phyloP scores from a whole-genome alignment of 1,139 yeast species.

The Candida tunisiensis region DNA sequence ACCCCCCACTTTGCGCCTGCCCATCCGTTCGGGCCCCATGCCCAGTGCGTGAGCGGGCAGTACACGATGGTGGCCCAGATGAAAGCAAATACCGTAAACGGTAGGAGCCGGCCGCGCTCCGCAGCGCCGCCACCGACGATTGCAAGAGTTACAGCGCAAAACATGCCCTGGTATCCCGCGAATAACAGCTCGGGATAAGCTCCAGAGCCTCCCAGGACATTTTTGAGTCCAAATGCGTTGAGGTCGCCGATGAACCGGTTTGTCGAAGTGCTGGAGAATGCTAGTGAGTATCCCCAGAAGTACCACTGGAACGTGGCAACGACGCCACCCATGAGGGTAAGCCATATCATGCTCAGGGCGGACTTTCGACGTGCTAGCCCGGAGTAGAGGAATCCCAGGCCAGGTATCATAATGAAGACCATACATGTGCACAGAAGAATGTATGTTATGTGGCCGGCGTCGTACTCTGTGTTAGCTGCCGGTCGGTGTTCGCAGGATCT shows the following conservation, averaged over 20 bases:
- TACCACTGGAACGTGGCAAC: slow-evolving; percentile 90
- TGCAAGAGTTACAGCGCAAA: slow-evolving; percentile 76
- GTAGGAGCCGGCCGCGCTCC: slow-evolving; percentile 81
- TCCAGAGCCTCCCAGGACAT: slow-evolving; percentile 40
- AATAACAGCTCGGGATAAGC: slow-evolving; percentile 70
- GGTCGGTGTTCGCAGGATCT: no score
- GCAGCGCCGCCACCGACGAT: slow-evolving; percentile 92
- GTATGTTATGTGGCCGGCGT: slow-evolving; percentile 35
- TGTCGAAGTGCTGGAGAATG: slow-evolving; percentile 60
- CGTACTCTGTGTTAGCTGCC: slow-evolving; percentile 16
- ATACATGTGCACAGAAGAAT: slow-evolving; percentile 42
- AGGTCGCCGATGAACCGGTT: slow-evolving; percentile 81
- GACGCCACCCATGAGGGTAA: slow-evolving; percentile 53
- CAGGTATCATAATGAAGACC: slow-evolving; percentile 89
- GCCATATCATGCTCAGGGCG: slow-evolving; percentile 82
- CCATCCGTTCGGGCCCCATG: slow-evolving; percentile 92
- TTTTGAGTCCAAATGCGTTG: slow-evolving; percentile 63
- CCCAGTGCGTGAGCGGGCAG: slow-evolving; percentile 89
- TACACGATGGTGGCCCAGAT: slow-evolving; percentile 85
- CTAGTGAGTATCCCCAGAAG: slow-evolving; percentile 93
- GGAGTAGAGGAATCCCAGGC: slow-evolving; percentile 81
- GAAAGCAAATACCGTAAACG: slow-evolving; percentile 68
- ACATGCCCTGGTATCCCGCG: slow-evolving; percentile 83
- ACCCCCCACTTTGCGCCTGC: slow-evolving; percentile 74
- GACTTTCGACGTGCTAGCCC: slow-evolving; percentile 88